A percentile compares a stretch with the other conserved stretches of the same genome.
Conservation (phyloP, 2,329 filamentous ascomycete species). For the Capronia epimyces region DNA sequence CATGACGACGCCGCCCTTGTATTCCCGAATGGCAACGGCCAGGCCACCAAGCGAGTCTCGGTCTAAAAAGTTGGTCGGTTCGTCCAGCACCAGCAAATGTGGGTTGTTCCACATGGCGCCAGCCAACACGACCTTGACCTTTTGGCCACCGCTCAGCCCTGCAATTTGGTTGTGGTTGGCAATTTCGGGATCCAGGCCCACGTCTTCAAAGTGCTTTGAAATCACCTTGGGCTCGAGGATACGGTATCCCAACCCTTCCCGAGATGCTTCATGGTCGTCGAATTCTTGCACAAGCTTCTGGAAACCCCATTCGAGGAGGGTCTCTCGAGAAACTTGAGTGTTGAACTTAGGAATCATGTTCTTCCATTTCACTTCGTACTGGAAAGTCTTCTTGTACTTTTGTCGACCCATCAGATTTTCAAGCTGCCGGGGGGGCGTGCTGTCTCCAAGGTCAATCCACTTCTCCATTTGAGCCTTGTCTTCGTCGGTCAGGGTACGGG, state of each 20-base stretch:
- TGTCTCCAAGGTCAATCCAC: conserved; percentile 76
- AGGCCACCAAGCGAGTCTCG: conserved; percentile 94
- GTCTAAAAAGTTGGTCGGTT: conserved; percentile 98
- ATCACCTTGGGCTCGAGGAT: conserved; percentile 89
- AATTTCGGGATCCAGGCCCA: conserved; percentile 93
- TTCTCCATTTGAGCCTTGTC: conserved; percentile 92
- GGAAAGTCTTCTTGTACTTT: conserved; percentile 87
- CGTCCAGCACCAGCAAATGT: conserved; percentile 92
- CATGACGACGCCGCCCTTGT: conserved; percentile 97
- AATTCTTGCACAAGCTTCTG: conserved; percentile 95
- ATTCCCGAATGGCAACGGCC: conserved; percentile 95
- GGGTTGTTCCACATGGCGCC: conserved; percentile 99
- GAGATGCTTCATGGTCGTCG: conserved; percentile 96
- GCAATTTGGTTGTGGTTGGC: conserved; percentile 98
- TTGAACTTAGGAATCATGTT: conserved; percentile 87
- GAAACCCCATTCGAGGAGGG: conserved; percentile 77
- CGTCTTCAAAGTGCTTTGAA: conserved; percentile 95
- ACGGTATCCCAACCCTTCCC: conserved; percentile 94
- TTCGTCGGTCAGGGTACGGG: conserved; percentile 75
- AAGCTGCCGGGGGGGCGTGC: conserved; percentile 68
- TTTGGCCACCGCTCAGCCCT: conserved; percentile 91
- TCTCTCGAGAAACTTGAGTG: conserved; percentile 87
- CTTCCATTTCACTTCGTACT: conserved; percentile 64
- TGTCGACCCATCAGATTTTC: conserved; percentile 91
- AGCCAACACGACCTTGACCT: conserved; percentile 97